Evolutionary conservation across 2,329 filamentous ascomycete species (phyloP).

Genomic region (Sporothrix schenckii): DNA sequence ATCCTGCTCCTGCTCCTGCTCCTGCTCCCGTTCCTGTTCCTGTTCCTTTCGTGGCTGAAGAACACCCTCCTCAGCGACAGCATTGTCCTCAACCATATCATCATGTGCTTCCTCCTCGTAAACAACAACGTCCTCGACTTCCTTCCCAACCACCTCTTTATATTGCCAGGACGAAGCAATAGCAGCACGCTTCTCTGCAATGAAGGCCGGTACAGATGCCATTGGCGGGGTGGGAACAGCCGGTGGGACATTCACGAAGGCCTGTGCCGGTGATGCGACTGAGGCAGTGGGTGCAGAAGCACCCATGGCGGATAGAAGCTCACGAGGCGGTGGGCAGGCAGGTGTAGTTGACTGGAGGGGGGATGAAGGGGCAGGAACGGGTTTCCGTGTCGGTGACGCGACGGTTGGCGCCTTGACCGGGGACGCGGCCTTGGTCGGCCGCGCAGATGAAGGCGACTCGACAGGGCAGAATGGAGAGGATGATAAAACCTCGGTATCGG

Average conservation of each 20-base stretch:
- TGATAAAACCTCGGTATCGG: constrained; percentile 11
- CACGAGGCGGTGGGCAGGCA: constrained; percentile 34
- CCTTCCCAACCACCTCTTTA: background rate
- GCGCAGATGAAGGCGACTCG: constrained; percentile 35
- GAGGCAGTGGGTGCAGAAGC: background rate
- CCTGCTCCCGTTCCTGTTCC: background rate
- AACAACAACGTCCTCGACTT: background rate
- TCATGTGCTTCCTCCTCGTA: constrained; percentile 14
- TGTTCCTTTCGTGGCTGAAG: constrained; percentile 17
- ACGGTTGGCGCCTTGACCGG: constrained; percentile 28
- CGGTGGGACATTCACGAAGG: background rate
- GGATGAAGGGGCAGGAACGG: constrained; percentile 28
- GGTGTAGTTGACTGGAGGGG: constrained; percentile 36
- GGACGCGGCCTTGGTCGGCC: constrained; percentile 29
- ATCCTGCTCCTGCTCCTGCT: background rate
- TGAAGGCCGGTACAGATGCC: constrained; percentile 22
- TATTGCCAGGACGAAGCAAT: background rate
- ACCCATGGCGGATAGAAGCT: constrained; percentile 33
- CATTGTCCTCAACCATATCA: background rate
- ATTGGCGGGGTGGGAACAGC: constrained; percentile 30
- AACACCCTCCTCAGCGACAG: background rate
- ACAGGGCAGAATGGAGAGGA: constrained; percentile 34
- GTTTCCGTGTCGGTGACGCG: constrained; percentile 24
- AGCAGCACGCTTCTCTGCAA: constrained; percentile 14
- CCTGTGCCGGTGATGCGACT: constrained; percentile 5